Evolutionary conservation across 1,284 basidiomycete genomes (phyloP).

Genomic region (Pulveroboletus sp.): DNA sequence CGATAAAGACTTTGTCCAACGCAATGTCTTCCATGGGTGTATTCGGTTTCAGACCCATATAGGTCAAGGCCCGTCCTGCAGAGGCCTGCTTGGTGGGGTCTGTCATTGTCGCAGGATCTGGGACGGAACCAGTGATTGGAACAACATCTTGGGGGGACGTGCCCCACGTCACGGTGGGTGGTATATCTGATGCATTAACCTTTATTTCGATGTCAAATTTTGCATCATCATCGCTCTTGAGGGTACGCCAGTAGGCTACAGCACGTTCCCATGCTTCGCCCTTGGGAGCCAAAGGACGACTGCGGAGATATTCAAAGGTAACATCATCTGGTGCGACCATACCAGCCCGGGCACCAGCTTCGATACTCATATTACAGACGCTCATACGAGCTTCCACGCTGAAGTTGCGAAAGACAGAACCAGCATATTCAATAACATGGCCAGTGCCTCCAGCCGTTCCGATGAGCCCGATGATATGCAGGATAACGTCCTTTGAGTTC

Average conservation of each 20-base stretch:
- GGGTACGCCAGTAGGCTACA: conserved; percentile 85
- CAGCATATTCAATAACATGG: conserved; percentile 91
- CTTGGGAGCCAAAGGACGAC: conserved; percentile 83
- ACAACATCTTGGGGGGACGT: conserved; percentile 94
- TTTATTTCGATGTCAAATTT: conserved; percentile 89
- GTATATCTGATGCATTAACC: conserved; percentile 86
- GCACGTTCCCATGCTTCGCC: conserved; percentile 91
- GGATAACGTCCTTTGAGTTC: conserved; percentile 91
- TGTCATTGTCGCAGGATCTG: conserved; percentile 73
- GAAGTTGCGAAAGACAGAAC: conserved; percentile 87
- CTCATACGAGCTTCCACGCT: conserved; percentile 98
- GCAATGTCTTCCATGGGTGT: conserved; percentile 84
- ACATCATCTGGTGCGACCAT: conserved; percentile 95
- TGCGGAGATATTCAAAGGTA: conserved; percentile 87
- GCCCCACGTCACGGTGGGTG: conserved; percentile 96
- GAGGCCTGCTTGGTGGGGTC: conserved; percentile 71
- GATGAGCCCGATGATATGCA: conserved; percentile 93
- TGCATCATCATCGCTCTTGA: conserved; percentile 86
- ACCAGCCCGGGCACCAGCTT: conserved; percentile 92
- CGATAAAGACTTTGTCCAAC: conserved; percentile 95
- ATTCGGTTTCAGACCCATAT: conserved; percentile 89
- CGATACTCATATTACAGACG: conserved; percentile 98
- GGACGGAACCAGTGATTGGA: conserved; percentile 84
- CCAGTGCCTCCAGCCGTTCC: conserved; percentile 95
- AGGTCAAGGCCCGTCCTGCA: conserved; percentile 81